Base-by-base conservation (phyloP, 2,329 filamentous ascomycete species). In the Trichophaea hybrida region DNA sequence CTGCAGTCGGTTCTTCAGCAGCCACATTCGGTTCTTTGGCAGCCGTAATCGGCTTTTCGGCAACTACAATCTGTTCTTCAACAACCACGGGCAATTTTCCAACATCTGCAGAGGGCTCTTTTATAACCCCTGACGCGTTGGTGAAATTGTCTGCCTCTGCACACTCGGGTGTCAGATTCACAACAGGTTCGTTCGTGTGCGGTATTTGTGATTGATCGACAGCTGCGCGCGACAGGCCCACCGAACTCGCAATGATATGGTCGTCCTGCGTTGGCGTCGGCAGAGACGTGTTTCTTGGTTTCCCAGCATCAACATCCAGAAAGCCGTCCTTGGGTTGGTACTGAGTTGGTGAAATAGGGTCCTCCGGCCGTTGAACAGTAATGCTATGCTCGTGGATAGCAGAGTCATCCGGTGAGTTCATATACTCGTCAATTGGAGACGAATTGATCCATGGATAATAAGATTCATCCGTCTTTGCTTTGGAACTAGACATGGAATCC, bases 211-310 rank as follows among this genome's bases (percentile, higher is more conserved):
- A 46, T 17, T 53, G n/a, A 8, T 53, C 32, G 10, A 40, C 34
- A 31, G 54, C 32, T 12, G 17, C 24, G 24, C 51, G 17, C 6
- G 38, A 13, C 6, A 49, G 52, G n/a, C 32, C 24, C 4, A 17
- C 58, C 55, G 37, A n/a, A 37, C 31, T 37, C 50, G 15, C 12
- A 56, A 46, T 46, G 40, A 59, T 51, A 56, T 59, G 40, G 38
- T 56, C 40, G 31, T 55, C 40, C 32, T 55, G 52, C 35, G 35
- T 55, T 6, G 57, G 50, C 24, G 48, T 58, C 13, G 49, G 56
- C 13, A 54, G 34, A 37, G 56, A 49, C 24, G 55, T 37, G 15
- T 13, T 34, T 37, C n/a, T 31, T n/a, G 34, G 44, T 54, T 40
- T 46, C 35, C 17, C 48, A 17, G 34, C n/a, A 24, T 59, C 58